Conservation (phyloP, 495 filamentous ascomycete genomes). For the Podospora appendiculata region DNA sequence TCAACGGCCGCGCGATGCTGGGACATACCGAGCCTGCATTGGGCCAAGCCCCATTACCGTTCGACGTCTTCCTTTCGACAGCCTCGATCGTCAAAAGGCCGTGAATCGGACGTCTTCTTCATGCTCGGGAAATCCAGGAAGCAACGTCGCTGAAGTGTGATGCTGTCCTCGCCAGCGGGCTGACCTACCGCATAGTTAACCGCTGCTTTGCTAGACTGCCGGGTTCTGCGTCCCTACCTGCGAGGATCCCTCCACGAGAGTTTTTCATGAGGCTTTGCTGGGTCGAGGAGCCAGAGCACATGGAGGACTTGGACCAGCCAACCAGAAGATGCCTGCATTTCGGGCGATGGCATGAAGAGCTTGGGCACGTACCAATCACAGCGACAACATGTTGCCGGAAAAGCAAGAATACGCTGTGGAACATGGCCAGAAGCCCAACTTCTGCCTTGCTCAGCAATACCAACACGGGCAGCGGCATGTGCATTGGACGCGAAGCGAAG, state of each 20-base stretch:
- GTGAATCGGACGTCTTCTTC: neutral
- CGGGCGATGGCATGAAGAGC: neutral
- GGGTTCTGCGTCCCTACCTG: too few relatives aligned
- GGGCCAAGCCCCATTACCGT: too few relatives aligned
- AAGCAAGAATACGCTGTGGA: constrained; percentile 5
- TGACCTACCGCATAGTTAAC: too few relatives aligned
- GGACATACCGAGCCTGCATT: neutral
- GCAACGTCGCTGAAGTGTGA: too few relatives aligned
- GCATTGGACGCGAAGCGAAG: neutral
- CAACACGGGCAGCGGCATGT: constrained; percentile 2
- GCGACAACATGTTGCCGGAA: neutral
- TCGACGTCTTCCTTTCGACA: neutral
- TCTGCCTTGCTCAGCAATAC: neutral
- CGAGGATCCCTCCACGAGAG: neutral
- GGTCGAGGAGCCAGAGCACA: neutral
- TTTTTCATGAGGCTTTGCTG: neutral
- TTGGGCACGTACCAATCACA: constrained; percentile 1
- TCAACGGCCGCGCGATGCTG: too few relatives aligned
- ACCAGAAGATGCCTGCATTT: neutral
- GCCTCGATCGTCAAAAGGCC: neutral
- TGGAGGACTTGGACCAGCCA: neutral
- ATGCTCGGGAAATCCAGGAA: too few relatives aligned
- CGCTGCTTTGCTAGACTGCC: too few relatives aligned
- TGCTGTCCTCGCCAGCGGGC: too few relatives aligned
- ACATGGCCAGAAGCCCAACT: neutral